A percentile compares a stretch with the other conserved stretches of the same genome.
phyloP scores from a whole-genome alignment of 2,329 filamentous ascomycete species.

The Diaporthe ilicicola region DNA sequence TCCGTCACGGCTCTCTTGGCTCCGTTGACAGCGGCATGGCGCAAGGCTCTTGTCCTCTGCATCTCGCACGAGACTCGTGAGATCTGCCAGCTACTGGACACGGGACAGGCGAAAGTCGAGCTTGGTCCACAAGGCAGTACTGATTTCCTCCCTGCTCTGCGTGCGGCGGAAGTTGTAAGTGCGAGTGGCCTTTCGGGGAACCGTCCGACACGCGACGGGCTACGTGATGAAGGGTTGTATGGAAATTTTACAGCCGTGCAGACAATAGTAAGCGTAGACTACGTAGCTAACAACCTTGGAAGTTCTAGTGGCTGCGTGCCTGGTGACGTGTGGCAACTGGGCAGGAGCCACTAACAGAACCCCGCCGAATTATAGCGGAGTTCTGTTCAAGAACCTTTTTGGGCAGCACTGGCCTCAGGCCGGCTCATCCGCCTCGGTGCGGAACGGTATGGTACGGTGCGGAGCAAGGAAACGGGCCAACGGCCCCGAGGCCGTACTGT shows the following conservation, averaged over 20 bases:
- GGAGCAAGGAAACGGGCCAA: slow-evolving; percentile 2
- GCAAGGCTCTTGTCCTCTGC: slow-evolving; percentile 50
- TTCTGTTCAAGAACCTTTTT: slow-evolving; percentile 20
- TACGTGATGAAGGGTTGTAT: background rate
- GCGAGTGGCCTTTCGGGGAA: background rate
- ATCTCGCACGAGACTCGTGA: slow-evolving; percentile 16
- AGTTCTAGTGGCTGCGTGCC: background rate
- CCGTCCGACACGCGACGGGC: background rate
- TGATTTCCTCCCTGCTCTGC: background rate
- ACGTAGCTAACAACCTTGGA: background rate
- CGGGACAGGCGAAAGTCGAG: background rate
- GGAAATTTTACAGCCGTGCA: slow-evolving; percentile 11
- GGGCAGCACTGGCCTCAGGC: background rate
- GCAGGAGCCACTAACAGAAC: background rate
- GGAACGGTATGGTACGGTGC: slow-evolving; percentile 2
- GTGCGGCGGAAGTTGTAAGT: background rate
- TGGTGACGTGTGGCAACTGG: slow-evolving; percentile 6
- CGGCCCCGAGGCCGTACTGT: slow-evolving; percentile 1
- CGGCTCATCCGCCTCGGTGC: slow-evolving; percentile 5
- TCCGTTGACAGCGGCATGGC: slow-evolving; percentile 40
- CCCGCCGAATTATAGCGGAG: background rate
- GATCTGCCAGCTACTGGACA: slow-evolving; percentile 4
- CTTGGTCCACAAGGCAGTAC: background rate
- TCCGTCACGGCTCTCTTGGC: slow-evolving; percentile 74
- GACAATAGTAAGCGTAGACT: background rate